These are phyloP conservation scores for Cutaneotrichosporon sp. DNA, from an alignment of 1,284 basidiomycete genomes.

Conservation along the genomic window DNA sequence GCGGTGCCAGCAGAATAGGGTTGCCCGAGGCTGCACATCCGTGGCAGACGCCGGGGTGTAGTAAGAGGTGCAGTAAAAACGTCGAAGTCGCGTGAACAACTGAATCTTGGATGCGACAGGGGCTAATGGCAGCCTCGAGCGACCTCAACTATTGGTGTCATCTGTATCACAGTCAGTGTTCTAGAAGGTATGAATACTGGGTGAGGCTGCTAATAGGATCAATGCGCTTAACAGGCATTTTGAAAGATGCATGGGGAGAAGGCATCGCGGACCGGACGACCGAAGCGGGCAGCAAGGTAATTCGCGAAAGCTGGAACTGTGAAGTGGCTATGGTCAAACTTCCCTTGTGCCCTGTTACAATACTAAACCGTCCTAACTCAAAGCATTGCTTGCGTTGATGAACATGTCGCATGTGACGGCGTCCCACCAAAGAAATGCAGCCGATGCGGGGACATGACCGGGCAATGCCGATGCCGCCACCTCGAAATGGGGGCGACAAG, in stretches of 20 bases:
- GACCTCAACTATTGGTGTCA: constrained; percentile 19
- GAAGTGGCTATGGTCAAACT: no score
- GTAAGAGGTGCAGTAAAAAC: constrained; percentile 17
- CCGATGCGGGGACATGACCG: constrained; percentile 1
- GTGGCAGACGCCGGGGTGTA: constrained; percentile 23
- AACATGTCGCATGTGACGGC: constrained; percentile 14
- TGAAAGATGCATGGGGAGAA: constrained; percentile 18
- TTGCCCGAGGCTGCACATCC: neutral
- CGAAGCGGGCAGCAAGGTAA: constrained; percentile 21
- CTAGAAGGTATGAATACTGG: constrained; percentile 13
- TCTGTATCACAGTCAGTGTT: constrained; percentile 18
- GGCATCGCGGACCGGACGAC: constrained; percentile 16
- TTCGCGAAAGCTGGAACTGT: neutral
- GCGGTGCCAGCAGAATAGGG: neutral
- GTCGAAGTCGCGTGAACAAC: constrained; percentile 16
- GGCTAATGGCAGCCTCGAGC: constrained; percentile 15
- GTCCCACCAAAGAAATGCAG: constrained; percentile 16
- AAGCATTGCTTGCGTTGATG: constrained; percentile 15
- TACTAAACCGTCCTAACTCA: neutral
- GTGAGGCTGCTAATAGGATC: constrained; percentile 3
- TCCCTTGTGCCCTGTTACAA: no score
- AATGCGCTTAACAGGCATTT: constrained; percentile 25
- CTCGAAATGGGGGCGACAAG: constrained; percentile 9
- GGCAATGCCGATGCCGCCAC: constrained; percentile 13
- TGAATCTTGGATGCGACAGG: no score